Percentiles rank a stretch among this genome's conserved stretches.
Evolutionary conservation across 2,329 filamentous ascomycete species (phyloP).

Genomic region (Ophiostoma sp.): DNA sequence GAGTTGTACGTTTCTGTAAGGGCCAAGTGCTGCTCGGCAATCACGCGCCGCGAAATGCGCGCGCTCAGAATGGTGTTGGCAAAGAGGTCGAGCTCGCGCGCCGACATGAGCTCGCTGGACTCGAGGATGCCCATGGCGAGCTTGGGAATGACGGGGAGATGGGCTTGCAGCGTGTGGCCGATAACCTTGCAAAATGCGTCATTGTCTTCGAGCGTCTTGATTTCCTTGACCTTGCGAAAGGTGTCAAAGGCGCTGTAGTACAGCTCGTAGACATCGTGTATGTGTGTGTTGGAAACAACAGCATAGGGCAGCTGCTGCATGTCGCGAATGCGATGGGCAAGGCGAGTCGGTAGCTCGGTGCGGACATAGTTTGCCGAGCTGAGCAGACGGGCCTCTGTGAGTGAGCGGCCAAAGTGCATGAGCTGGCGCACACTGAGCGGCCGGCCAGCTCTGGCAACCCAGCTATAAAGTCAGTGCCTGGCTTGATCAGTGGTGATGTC

Average conservation of each 20-base stretch:
- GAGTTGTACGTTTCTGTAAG: constrained; percentile 91
- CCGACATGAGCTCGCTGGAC: constrained; percentile 74
- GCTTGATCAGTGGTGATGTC: neutral
- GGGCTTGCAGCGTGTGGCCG: constrained; percentile 72
- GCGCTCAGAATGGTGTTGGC: constrained; percentile 92
- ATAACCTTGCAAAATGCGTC: constrained; percentile 79
- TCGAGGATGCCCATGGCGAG: constrained; percentile 92
- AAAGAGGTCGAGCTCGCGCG: constrained; percentile 80
- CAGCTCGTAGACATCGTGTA: constrained; percentile 90
- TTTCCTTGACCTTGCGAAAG: constrained; percentile 76
- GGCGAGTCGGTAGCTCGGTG: constrained; percentile 85
- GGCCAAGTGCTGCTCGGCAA: constrained; percentile 93
- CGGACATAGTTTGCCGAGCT: constrained; percentile 97
- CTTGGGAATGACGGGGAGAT: constrained; percentile 89
- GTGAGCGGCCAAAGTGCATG: constrained; percentile 91
- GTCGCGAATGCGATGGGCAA: constrained; percentile 90
- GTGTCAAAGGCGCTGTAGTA: constrained; percentile 96
- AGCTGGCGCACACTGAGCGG: constrained; percentile 96
- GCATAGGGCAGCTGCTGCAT: constrained; percentile 96
- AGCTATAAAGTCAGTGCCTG: constrained; percentile 48
- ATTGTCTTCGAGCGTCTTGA: constrained; percentile 84
- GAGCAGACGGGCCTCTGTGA: constrained; percentile 83
- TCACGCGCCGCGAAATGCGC: constrained; percentile 92
- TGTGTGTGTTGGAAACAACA: constrained; percentile 90
- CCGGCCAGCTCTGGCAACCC: constrained; percentile 84